Conservation (phyloP, 768 basidiomycete species). For the Auriscalpium orientale region DNA sequence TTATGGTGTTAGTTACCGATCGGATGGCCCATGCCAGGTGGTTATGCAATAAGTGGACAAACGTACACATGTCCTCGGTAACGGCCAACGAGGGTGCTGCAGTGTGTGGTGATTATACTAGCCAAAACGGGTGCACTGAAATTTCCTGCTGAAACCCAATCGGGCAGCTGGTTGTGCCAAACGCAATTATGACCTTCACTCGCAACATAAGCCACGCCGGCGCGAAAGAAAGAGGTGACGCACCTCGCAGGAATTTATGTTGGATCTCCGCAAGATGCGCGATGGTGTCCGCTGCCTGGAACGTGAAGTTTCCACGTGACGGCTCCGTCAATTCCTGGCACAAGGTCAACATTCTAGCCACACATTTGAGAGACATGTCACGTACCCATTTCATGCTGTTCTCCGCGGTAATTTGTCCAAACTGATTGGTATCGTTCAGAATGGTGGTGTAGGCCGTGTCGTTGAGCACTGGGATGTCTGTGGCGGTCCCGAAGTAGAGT, state of each 20-base stretch:
- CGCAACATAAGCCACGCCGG: too few relatives aligned
- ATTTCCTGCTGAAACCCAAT: slow-evolving; percentile 27
- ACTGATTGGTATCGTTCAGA: slow-evolving; percentile 28
- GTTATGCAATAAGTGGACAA: too few relatives aligned
- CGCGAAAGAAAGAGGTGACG: background rate
- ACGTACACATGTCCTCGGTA: slow-evolving; percentile 33
- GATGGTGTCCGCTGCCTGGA: slow-evolving; percentile 36
- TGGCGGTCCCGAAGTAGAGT: slow-evolving; percentile 41
- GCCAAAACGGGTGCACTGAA: slow-evolving; percentile 25
- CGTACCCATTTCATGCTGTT: slow-evolving; percentile 41
- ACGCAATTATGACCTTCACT: slow-evolving; percentile 29
- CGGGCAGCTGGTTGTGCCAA: slow-evolving; percentile 38
- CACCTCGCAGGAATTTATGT: slow-evolving; percentile 40
- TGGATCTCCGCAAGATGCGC: slow-evolving; percentile 37
- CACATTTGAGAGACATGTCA: background rate
- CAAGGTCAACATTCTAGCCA: too few relatives aligned
- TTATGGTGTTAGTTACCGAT: too few relatives aligned
- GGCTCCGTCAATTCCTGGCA: slow-evolving; percentile 46
- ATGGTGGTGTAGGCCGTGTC: slow-evolving; percentile 31
- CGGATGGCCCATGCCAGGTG: too few relatives aligned
- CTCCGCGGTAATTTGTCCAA: slow-evolving; percentile 37
- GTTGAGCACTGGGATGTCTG: slow-evolving; percentile 37
- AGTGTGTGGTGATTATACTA: slow-evolving; percentile 28
- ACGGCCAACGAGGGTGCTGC: slow-evolving; percentile 27
- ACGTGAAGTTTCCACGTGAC: slow-evolving; percentile 38